A percentile compares a stretch with the other conserved stretches of the same genome.
phyloP scores from a whole-genome alignment of 257 asterid species.

The Nicotiana obtusifolia region DNA sequence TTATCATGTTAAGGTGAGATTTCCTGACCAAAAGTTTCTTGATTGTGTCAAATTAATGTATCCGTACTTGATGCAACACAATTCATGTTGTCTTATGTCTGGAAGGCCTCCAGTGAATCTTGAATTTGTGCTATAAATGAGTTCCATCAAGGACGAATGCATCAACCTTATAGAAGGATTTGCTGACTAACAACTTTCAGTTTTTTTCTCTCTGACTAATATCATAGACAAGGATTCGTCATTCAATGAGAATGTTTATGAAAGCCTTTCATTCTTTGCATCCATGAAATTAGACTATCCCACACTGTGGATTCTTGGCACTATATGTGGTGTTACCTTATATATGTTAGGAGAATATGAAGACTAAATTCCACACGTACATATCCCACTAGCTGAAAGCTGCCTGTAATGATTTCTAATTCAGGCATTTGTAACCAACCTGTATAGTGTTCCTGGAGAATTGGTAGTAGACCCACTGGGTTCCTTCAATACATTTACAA shows the following conservation, averaged over 20 bases:
- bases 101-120: background rate
- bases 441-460: background rate
- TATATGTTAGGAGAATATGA: background rate
- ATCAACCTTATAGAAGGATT: background rate
- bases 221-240: background rate
- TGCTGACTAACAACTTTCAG: conserved; percentile 5
- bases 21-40: conserved; percentile 1
- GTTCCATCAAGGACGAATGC: background rate
- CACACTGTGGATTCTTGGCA: background rate
- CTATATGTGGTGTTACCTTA: background rate
- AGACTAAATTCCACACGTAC: background rate
- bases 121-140: background rate
- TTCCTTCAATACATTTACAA: background rate
- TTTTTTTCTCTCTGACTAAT: background rate
- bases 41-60: background rate
- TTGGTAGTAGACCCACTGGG: background rate
- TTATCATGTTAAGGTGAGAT: conserved; percentile 90
- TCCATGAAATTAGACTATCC: background rate
- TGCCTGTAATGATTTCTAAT: background rate
- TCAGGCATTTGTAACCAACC: background rate
- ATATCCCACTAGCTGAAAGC: background rate
- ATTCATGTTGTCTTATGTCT: background rate
- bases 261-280: background rate
- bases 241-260: background rate
- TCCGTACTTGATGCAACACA: background rate